Base-by-base conservation (phyloP, 192 early-diverging fungal species). In the Geranomyces variabilis region DNA sequence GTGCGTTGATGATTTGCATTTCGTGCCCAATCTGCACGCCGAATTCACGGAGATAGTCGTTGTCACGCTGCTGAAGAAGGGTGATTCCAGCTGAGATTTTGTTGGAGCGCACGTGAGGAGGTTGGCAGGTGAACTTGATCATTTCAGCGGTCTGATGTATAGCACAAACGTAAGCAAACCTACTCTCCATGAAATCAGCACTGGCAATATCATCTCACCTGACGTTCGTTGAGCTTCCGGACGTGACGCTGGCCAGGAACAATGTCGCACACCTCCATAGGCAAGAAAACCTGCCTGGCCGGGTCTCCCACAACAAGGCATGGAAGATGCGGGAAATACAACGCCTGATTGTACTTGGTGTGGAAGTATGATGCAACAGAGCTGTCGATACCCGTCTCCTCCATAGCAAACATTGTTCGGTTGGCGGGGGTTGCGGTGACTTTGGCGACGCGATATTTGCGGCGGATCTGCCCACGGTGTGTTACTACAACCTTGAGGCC, bases 141-240 rank as follows among this genome's bases (percentile, higher is more conserved):
- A 98, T 96, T 70, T 98, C 94, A 0, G 93, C 91, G 0, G 95
- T 96, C 83, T n/a, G n/a, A n/a, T n/a, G n/a, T n/a, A n/a, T n/a
- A n/a, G n/a, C n/a, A n/a, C n/a, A n/a, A n/a, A n/a, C n/a, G n/a
- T n/a, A n/a, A n/a, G n/a, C n/a, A n/a, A n/a, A n/a, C n/a, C n/a
- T n/a, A n/a, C n/a, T n/a, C n/a, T n/a, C n/a, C n/a, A n/a, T n/a
- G n/a, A n/a, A n/a, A n/a, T n/a, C n/a, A n/a, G n/a, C n/a, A n/a
- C n/a, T n/a, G n/a, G n/a, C n/a, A n/a, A n/a, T n/a, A n/a, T n/a
- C n/a, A n/a, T n/a, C 77, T 14, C 47, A 81, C 80, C 80, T 86
- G 85, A 31, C 77, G 78, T 57, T 96, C 92, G 69, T 93, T 89
- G 43, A 96, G 76, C 71, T 94, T 94, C 67, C 91, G 84, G 70